phyloP scores from a whole-genome alignment of 2,329 filamentous ascomycete genomes.

The Phialophora tarda region DNA sequence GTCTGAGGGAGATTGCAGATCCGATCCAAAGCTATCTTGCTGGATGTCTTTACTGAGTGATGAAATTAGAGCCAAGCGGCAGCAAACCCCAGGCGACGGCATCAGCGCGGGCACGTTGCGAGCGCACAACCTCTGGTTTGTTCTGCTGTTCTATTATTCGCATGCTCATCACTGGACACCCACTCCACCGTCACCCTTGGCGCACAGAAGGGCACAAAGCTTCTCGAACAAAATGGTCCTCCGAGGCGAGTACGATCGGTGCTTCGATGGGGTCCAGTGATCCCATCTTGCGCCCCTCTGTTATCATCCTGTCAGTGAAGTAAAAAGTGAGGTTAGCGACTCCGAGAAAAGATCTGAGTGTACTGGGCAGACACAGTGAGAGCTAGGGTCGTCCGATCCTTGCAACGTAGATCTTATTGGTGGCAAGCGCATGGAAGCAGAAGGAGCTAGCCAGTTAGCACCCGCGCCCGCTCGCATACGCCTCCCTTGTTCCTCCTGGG shows the following conservation, averaged over 20 bases:
- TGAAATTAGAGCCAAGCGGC: conserved; percentile 19
- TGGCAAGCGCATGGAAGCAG: background rate
- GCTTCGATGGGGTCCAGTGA: background rate
- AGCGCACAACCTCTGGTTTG: conserved; percentile 23
- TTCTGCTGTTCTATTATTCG: conserved; percentile 5
- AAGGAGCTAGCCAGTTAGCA: background rate
- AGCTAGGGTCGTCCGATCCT: conserved; percentile 21
- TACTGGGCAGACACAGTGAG: background rate
- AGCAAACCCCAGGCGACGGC: conserved; percentile 4
- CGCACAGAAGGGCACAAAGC: conserved; percentile 16
- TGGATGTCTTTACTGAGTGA: conserved; percentile 2
- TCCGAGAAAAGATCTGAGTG: background rate
- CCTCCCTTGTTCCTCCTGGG: conserved; percentile 5
- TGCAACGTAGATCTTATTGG: conserved; percentile 7
- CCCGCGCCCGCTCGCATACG: conserved; percentile 6
- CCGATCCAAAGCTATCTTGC: conserved; percentile 1
- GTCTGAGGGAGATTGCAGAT: conserved; percentile 16
- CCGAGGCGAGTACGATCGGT: conserved; percentile 14
- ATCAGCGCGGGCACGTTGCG: conserved; percentile 24
- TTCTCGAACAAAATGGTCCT: conserved; percentile 32
- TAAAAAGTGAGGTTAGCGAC: background rate
- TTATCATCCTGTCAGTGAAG: background rate
- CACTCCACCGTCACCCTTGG: conserved; percentile 17
- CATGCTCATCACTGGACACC: background rate
- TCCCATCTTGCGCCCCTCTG: background rate